Base-by-base conservation (phyloP, 306 rosid genomes). In the Ziziphus jujuba region DNA sequence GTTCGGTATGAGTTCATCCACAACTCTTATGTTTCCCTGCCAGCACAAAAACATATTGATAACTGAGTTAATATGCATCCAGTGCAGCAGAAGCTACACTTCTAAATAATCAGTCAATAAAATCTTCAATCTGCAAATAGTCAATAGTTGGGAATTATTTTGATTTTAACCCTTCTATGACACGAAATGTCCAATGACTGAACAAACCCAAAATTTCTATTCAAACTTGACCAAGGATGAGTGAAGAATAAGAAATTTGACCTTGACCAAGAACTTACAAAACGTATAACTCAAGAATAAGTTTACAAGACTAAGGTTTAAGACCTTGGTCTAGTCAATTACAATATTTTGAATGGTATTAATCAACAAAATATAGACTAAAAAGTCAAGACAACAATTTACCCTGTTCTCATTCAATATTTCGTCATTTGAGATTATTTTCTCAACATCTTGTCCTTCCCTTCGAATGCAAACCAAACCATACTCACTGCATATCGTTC, bases 1-100 rank as follows among this genome's bases (percentile, higher is more conserved):
- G 80, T 92, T 92, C 59, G 97, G 90, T 22, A 87, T 84, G 70
- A 87, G 76, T 52, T 92, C 90, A 73, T 89, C 90, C 66, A 90
- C 86, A 19, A 86, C 77, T 83, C 77, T 85, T 63, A 92, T 87
- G 71, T 90, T 84, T 25, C 61, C 87, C 97, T 92, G 84, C 45
- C 60, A 62, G 52, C 49, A 51, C 6, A 19, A 13, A n/a, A 38
- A 54, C 12, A 40, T 0, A 40, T 28, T 6, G 28, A 33, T 11
- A 45, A 20, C 23, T 9, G 24, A 58, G 63, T 55, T 52, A 63
- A 40, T 28, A 25, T 6, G 22, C 56, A 56, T 4, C 16, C 7
- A 9, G 31, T 48, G 51, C 33, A 64, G 51, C 10, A 22, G 11
- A 11, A 40, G 45, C 13, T 36, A 63, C 7, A 1, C 44, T 2